Base-by-base conservation (phyloP, 805 yeast species). In the Wickerhamiella kurtzmanii region DNA sequence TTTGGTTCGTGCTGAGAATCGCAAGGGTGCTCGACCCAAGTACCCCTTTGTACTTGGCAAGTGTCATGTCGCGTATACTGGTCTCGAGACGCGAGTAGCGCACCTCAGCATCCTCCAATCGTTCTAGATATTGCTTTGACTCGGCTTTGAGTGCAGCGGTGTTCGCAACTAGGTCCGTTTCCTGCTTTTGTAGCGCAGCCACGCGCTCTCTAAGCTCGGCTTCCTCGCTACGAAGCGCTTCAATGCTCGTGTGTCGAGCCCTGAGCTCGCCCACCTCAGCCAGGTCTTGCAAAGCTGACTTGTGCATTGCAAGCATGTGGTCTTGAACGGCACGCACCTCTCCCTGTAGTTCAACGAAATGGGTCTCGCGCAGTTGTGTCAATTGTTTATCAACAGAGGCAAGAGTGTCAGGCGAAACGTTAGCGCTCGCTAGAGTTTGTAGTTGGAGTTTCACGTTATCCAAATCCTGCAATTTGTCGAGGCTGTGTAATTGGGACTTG, bases 291-390 rank as follows among this genome's bases (percentile, higher is more conserved):
- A 44, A 37, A 4, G 48, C 39, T 4, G 45, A 19, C 9, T 41
- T n/a, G 45, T 51, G 55, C 17, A 41, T 35, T 1, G 51, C 50
- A 4, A 50, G 18, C 40, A 53, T 22, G 20, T 53, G 55, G 45
- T 52, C 56, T 38, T 50, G 55, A 16, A 53, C 45, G 11, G 57
- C 57, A 9, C 55, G 48, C 3, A 54, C 49, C 22, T 54, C 57
- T 15, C 57, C 57, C n/a, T 43, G 44, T 5, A 53, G 20, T 19
- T 38, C 38, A 18, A n/a, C 18, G 28, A 16, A 2, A 8, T 16
- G 13, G 19, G 13, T 18, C 11, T 44, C 42, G 17, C 22, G 19
- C 32, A 25, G 32, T 25, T 25, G 6, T 25, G 6, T 11, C 9
- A 25, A 6, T 25, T 25, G 32, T 11, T 25, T 25, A 6, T 25